Percentiles rank a stretch among this genome's conserved stretches.
Conservation (phyloP, 306 rosid species). For the Dalbergia cochinchinensis region DNA sequence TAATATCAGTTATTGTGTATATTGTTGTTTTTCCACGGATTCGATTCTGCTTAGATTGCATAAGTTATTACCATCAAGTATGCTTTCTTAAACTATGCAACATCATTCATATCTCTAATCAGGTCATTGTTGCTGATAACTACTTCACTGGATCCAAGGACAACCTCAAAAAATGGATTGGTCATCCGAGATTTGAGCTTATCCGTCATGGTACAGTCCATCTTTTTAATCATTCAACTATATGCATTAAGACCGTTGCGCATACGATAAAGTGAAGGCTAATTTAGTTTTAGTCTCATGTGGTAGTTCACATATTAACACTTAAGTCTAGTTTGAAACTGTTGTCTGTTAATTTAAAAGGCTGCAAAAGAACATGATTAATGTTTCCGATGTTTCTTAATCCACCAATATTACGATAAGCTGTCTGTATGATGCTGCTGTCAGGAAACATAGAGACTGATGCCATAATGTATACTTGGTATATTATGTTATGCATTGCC, state of each 20-base stretch:
- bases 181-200: slow-evolving; percentile 97
- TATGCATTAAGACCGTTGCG: not conserved
- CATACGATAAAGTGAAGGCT: slow-evolving; percentile 13
- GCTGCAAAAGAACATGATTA: slow-evolving; percentile 2
- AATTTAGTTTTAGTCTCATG: not conserved
- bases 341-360: slow-evolving; percentile 17
- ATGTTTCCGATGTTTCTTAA: slow-evolving; percentile 28
- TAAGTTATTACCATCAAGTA: slow-evolving; percentile 4
- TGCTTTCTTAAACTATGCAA: slow-evolving; percentile 19
- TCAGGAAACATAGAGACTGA: slow-evolving; percentile 15
- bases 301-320: not conserved
- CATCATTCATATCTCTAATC: slow-evolving; percentile 37
- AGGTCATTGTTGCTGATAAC: slow-evolving; percentile 94
- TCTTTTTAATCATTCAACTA: slow-evolving; percentile 27
- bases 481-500: slow-evolving; percentile 20
- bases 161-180: slow-evolving; percentile 90
- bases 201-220: slow-evolving; percentile 87
- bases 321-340: slow-evolving; percentile 16
- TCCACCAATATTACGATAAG: slow-evolving; percentile 27
- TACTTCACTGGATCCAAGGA: slow-evolving; percentile 96
- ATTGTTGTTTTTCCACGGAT: not conserved
- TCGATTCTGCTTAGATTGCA: not conserved
- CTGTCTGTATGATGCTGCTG: not conserved
- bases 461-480: slow-evolving; percentile 26
- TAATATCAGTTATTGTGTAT: slow-evolving; percentile 18